These are phyloP conservation scores for Corylus avellana DNA, from an alignment of 306 rosid genomes.

Conservation along the genomic window DNA sequence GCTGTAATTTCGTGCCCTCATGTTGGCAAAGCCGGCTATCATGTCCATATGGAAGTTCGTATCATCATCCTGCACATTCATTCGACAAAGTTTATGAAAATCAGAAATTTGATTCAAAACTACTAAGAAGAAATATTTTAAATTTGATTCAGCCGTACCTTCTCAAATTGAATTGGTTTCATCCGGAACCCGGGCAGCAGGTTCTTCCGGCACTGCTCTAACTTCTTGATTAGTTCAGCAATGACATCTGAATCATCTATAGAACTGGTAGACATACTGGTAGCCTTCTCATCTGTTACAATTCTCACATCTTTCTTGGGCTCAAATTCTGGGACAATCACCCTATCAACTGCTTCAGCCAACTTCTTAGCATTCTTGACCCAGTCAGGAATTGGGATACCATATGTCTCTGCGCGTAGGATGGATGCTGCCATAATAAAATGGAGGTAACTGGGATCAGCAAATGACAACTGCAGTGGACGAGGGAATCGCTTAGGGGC, in stretches of 20 bases:
- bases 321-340: conserved; percentile 81
- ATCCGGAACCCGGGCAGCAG: conserved; percentile 74
- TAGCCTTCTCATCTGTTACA: conserved; percentile 92
- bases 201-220: conserved; percentile 56
- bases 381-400: conserved; percentile 86
- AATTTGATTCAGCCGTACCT: conserved; percentile 41
- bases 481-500: conserved; percentile 96
- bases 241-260: conserved; percentile 83
- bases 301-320: conserved; percentile 83
- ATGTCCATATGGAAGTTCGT: conserved; percentile 93
- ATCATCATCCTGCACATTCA: conserved; percentile 82
- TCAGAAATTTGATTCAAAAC: not conserved
- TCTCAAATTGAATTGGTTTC: conserved; percentile 96
- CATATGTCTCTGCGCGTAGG: conserved; percentile 89
- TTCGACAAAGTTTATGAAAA: conserved; percentile 7
- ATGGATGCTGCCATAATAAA: conserved; percentile 79
- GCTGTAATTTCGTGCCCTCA: conserved; percentile 95
- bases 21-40: conserved; percentile 96
- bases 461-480: conserved; percentile 73
- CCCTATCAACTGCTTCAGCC: conserved; percentile 73
- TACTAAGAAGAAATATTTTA: not conserved
- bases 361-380: conserved; percentile 63
- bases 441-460: conserved; percentile 74
- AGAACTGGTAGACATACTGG: conserved; percentile 68
- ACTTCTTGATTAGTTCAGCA: conserved; percentile 60